Evolutionary conservation across 768 basidiomycete genomes (phyloP).

Genomic region (Clitopilus hobsonii): DNA sequence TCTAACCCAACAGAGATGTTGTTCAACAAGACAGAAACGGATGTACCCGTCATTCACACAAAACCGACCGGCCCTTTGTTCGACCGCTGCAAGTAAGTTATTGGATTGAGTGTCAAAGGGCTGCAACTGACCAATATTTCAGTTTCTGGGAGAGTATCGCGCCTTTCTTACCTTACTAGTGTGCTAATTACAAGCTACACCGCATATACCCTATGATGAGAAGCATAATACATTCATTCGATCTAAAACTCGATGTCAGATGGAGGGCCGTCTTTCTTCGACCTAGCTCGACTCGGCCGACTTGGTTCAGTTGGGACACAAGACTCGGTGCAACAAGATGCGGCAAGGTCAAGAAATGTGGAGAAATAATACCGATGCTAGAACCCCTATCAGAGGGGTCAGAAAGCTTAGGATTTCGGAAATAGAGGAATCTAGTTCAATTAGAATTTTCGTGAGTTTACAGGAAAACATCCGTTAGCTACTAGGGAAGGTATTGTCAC

Average conservation of each 20-base stretch:
- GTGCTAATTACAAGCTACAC: not conserved
- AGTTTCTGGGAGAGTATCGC: constrained; percentile 26
- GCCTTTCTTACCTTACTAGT: constrained; percentile 17
- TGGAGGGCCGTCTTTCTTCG: too few species aligned
- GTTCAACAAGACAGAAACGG: constrained; percentile 35
- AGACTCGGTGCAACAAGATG: too few species aligned
- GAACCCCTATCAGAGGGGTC: too few species aligned
- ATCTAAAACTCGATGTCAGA: too few species aligned
- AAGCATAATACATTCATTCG: not conserved
- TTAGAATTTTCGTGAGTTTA: not conserved
- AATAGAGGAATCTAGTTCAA: not conserved
- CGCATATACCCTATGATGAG: not conserved
- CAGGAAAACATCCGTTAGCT: not conserved
- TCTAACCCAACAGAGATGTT: constrained; percentile 34
- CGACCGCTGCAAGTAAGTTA: constrained; percentile 29
- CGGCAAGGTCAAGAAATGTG: too few species aligned
- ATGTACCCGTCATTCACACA: constrained; percentile 24
- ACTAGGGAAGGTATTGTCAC: not conserved
- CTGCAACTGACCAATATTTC: not conserved
- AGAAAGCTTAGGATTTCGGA: too few species aligned
- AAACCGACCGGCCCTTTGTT: constrained; percentile 25
- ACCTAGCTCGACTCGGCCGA: too few species aligned
- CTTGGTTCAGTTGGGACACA: not conserved
- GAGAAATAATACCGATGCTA: too few species aligned
- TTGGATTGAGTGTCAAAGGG: not conserved